Percentiles rank a stretch among this genome's conserved stretches.
Conservation (phyloP, 2,329 filamentous ascomycete genomes). For the Chaetothyriales sp. region DNA sequence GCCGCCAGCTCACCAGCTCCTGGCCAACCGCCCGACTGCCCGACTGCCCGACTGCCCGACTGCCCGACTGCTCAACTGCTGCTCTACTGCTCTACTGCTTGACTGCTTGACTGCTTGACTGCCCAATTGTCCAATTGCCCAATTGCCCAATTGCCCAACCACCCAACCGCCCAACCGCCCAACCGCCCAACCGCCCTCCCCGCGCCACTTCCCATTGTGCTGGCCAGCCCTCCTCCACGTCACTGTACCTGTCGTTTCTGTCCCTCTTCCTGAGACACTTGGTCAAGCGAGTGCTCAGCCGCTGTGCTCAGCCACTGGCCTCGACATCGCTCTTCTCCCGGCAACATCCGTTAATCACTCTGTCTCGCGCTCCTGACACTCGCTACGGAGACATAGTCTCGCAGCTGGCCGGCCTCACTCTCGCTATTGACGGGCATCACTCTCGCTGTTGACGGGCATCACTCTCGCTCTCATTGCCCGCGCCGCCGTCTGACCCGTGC, state of each 20-base stretch:
- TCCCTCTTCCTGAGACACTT: background rate
- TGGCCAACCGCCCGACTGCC: no score
- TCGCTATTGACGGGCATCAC: no score
- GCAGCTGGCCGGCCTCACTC: background rate
- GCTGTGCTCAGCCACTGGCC: background rate
- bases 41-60: no score
- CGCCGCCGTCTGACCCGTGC: slow-evolving; percentile 5
- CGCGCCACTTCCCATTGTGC: background rate
- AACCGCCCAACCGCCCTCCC: background rate
- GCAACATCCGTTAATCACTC: background rate
- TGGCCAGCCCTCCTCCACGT: background rate
- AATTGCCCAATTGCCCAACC: no score
- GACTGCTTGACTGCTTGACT: no score
- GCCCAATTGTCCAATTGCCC: no score
- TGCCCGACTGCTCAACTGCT: no score
- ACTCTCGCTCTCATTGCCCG: slow-evolving; percentile 1
- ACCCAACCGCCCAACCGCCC: no score
- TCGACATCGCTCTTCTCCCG: background rate
- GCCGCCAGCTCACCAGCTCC: background rate
- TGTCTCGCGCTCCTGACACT: background rate
- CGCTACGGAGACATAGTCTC: background rate
- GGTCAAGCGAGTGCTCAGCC: background rate
- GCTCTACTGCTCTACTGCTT: no score
- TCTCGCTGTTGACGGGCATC: background rate
- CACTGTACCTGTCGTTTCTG: background rate